Evolutionary conservation across 495 filamentous ascomycete genomes (phyloP), one percentile per base, ranked within the genome.

Genomic region (Neurospora sp.): DNA sequence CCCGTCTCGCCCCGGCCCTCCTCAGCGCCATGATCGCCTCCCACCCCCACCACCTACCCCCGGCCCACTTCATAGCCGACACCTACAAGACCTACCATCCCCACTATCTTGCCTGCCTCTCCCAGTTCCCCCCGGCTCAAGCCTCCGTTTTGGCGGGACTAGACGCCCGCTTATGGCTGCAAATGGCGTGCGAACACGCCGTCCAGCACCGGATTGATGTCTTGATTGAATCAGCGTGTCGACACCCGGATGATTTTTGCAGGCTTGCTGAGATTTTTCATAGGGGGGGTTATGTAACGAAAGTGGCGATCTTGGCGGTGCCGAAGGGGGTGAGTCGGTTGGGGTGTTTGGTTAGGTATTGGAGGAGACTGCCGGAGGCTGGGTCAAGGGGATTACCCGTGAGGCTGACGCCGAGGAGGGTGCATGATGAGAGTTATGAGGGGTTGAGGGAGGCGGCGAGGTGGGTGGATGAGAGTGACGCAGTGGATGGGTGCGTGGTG

Each of bases 41-140:
- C 39, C 12, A 37, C 40, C 53, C 35, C 14, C 20, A 41, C 9
- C 59, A 73, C 40, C 44, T 12, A 9, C 0, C 35, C 1, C 75
- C 74, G 35, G 76, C 76, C 4, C 82, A 84, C 76, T 77, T 84
- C 70, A 79, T 83, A 70, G 81, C 82, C 40, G 82, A 84, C 80
- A 80, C 79, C 14, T 84, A 82, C 81, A 84, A 84, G 69, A 79
- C 80, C n/a, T 80, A 82, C 76, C 82, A 84, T 75, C 82, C 82
- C 0, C 37, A 71, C 40, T 82, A 82, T 2, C 68, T 1, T 74
- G 79, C 31, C 35, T 35, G 35, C 39, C 65, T 81, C 0, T 3
- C 40, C 22, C 14, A 69, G 7, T 35, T 20, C 7, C 53, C 53
- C 6, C 79, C 80, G 0, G 53, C 73, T 4, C 69, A 76, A 35